Conservation (phyloP, 164 flowering plant genomes). For the Liriodendron chinense region DNA sequence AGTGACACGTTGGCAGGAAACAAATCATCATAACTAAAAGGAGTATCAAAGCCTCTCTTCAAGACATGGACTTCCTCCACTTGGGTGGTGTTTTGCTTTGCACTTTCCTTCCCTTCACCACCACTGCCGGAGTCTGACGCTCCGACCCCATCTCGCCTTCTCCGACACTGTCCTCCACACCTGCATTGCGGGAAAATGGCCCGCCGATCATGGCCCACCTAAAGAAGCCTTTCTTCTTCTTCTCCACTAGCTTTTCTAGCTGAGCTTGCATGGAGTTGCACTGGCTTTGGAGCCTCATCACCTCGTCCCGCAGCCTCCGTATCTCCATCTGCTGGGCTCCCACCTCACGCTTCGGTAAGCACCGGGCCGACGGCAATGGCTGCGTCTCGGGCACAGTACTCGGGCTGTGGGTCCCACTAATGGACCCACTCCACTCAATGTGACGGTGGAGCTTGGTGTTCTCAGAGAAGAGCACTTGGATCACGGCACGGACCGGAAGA, state of each 20-base stretch:
- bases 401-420: constrained; percentile 51
- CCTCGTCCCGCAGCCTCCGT: constrained; percentile 60
- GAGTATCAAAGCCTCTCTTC: constrained; percentile 1
- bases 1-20: too few species aligned
- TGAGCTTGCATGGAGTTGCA: constrained; percentile 63
- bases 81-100: constrained; percentile 29
- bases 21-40: too few species aligned
- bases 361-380: constrained; percentile 19
- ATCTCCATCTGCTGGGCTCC: constrained; percentile 56
- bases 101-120: constrained; percentile 27
- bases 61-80: constrained; percentile 75
- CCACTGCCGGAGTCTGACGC: constrained; percentile 33
- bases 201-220: constrained; percentile 57
- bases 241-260: constrained; percentile 53
- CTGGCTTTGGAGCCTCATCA: constrained; percentile 64
- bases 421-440: constrained; percentile 67
- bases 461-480: constrained; percentile 70
- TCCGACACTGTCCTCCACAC: constrained; percentile 20
- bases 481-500: constrained; percentile 75
- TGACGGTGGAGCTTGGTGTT: constrained; percentile 49
- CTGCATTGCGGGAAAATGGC: constrained; percentile 18
- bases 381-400: constrained; percentile 20
- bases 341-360: constrained; percentile 60
- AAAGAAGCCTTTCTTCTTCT: constrained; percentile 46
- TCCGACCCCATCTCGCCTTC: constrained; percentile 30